Conservation (phyloP, 129 eudicot species). For the sunflower (Helianthus annuus) region DNA sequence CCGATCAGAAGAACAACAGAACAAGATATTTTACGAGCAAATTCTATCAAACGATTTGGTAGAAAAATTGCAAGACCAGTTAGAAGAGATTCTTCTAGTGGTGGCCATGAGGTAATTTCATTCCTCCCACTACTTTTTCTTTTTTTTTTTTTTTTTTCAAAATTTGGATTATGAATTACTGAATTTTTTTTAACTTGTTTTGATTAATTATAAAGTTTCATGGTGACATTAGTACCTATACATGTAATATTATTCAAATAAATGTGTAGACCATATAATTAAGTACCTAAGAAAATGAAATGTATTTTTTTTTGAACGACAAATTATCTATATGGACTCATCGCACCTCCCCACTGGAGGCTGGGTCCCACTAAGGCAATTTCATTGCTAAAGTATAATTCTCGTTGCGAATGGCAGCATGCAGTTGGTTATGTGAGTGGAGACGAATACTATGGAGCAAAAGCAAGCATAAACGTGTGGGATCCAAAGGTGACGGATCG, state of each 20-base stretch:
- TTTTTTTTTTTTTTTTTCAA: too few species aligned
- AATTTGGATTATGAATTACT: too few species aligned
- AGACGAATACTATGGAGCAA: constrained; percentile 77
- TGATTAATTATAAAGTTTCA: background rate
- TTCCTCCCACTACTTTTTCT: too few species aligned
- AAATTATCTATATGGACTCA: too few species aligned
- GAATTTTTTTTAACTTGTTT: background rate
- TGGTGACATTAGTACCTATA: too few species aligned
- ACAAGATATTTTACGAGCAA: constrained; percentile 69
- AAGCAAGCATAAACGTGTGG: constrained; percentile 90
- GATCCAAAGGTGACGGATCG: constrained; percentile 61
- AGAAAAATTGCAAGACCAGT: constrained; percentile 52
- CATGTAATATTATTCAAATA: too few species aligned
- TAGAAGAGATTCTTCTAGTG: constrained; percentile 62
- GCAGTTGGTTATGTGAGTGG: constrained; percentile 88
- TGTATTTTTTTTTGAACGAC: too few species aligned
- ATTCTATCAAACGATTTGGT: constrained; percentile 63
- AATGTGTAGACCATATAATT: too few species aligned
- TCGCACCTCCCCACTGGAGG: too few species aligned
- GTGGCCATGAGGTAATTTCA: constrained; percentile 76
- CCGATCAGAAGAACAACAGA: constrained; percentile 91
- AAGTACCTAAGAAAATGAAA: too few species aligned
- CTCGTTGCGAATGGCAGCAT: constrained; percentile 46
- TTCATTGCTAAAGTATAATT: background rate
- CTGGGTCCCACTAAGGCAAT: background rate